Conservation (phyloP, 1,139 yeast species). For the Komagataea norvegica region DNA sequence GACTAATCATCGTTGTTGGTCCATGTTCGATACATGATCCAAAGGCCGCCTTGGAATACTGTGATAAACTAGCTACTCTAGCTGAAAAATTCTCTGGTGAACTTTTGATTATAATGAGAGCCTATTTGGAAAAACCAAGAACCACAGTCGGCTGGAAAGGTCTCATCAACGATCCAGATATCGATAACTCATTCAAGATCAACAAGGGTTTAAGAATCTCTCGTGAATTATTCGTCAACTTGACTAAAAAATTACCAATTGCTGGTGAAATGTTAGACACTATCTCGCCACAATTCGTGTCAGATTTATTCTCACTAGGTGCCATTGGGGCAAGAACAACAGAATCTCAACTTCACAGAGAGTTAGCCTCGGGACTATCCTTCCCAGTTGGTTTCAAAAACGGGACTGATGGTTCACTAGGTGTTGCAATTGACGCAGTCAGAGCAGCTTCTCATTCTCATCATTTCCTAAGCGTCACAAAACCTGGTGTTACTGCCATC, state of each 20-base stretch:
- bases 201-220: constrained; percentile 91
- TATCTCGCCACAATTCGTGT: constrained; percentile 87
- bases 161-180: constrained; percentile 92
- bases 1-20: constrained; percentile 80
- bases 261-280: constrained; percentile 98
- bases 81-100: constrained; percentile 67
- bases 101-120: constrained; percentile 89
- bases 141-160: constrained; percentile 99
- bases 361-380: constrained; percentile 88
- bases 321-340: constrained; percentile 99
- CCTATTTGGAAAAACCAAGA: constrained; percentile 95
- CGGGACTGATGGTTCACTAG: constrained; percentile 91
- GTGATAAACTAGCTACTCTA: constrained; percentile 55
- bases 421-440: constrained; percentile 91
- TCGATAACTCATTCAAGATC: constrained; percentile 89
- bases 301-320: constrained; percentile 87
- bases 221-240: constrained; percentile 77
- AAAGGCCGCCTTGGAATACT: constrained; percentile 85
- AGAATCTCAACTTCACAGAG: constrained; percentile 94
- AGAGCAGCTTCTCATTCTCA: constrained; percentile 91
- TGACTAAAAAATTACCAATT: constrained; percentile 81
- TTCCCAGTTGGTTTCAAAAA: constrained; percentile 98
- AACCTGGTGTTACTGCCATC: constrained; percentile 92
- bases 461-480: constrained; percentile 90
- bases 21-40: constrained; percentile 98